Evolutionary conservation across 192 early-diverging fungal species (phyloP).

Genomic region (Coemansia erecta): DNA sequence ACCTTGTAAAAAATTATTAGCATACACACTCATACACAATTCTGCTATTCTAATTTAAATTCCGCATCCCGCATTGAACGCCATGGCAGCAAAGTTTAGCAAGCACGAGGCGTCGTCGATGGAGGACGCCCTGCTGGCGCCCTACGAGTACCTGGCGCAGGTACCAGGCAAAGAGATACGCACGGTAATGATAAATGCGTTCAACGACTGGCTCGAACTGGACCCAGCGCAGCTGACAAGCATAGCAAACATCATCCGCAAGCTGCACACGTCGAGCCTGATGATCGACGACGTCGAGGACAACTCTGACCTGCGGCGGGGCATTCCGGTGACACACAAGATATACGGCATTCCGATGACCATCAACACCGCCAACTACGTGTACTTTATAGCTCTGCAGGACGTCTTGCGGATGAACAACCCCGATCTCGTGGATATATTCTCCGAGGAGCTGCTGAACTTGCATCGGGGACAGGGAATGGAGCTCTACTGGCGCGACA

Average conservation of each 20-base stretch:
- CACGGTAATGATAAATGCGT: slow-evolving; percentile 86
- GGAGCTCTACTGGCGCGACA: slow-evolving; percentile 97
- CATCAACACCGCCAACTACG: slow-evolving; percentile 97
- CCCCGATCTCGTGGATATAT: slow-evolving; percentile 73
- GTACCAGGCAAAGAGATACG: slow-evolving; percentile 94
- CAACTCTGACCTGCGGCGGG: slow-evolving; percentile 82
- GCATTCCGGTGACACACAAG: slow-evolving; percentile 91
- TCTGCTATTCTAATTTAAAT: background rate
- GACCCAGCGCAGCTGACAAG: slow-evolving; percentile 61
- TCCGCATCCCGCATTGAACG: background rate
- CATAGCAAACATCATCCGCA: slow-evolving; percentile 83
- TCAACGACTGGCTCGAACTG: slow-evolving; percentile 84
- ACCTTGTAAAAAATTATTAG: background rate
- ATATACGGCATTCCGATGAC: slow-evolving; percentile 90
- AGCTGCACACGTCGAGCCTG: slow-evolving; percentile 92
- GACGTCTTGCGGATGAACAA: slow-evolving; percentile 67
- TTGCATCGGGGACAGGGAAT: slow-evolving; percentile 96
- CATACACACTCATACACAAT: background rate
- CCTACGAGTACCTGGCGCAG: slow-evolving; percentile 81
- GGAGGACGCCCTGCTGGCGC: slow-evolving; percentile 83
- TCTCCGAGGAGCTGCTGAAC: slow-evolving; percentile 87
- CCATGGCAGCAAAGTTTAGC: slow-evolving; percentile 6
- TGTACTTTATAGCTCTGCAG: slow-evolving; percentile 90
- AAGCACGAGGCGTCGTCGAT: slow-evolving; percentile 1
- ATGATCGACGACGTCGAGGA: slow-evolving; percentile 98